phyloP scores from a whole-genome alignment of 176 grass and related monocot species.

The Eragrostis curvula region DNA sequence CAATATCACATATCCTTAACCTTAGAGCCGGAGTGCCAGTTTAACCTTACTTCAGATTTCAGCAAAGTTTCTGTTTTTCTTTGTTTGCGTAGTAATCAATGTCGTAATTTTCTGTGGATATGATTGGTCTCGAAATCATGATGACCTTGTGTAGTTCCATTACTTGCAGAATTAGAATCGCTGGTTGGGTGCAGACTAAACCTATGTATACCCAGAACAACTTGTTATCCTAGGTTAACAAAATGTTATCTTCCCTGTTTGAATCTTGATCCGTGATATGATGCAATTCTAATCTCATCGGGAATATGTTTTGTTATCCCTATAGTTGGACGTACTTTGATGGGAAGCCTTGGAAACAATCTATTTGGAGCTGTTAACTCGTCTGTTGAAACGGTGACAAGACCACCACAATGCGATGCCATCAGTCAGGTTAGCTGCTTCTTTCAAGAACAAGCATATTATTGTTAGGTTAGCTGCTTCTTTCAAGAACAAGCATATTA shows the following conservation, averaged over 20 bases:
- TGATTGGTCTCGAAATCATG: background rate
- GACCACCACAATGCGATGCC: slow-evolving; percentile 43
- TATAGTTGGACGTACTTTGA: slow-evolving; percentile 58
- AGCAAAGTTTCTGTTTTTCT: background rate
- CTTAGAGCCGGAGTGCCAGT: too few relatives aligned
- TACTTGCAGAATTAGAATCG: background rate
- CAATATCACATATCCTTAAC: too few relatives aligned
- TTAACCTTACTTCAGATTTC: background rate
- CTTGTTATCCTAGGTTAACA: background rate
- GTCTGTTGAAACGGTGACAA: slow-evolving; percentile 30
- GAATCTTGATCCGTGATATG: background rate
- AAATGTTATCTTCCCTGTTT: background rate
- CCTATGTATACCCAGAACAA: background rate
- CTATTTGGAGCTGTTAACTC: slow-evolving; percentile 45
- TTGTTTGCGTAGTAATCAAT: background rate
- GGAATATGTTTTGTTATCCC: slow-evolving; percentile 27
- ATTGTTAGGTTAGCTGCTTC: too few relatives aligned
- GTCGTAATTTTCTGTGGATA: background rate
- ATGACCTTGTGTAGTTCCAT: background rate
- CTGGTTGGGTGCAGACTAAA: background rate
- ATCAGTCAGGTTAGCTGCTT: slow-evolving; percentile 57
- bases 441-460: too few relatives aligned
- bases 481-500: background rate
- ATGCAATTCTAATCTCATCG: slow-evolving; percentile 10
- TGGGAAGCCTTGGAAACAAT: slow-evolving; percentile 61